These are phyloP conservation scores for Calocybe gambosa DNA, from an alignment of 1,284 basidiomycete species.

Conservation along the genomic window DNA sequence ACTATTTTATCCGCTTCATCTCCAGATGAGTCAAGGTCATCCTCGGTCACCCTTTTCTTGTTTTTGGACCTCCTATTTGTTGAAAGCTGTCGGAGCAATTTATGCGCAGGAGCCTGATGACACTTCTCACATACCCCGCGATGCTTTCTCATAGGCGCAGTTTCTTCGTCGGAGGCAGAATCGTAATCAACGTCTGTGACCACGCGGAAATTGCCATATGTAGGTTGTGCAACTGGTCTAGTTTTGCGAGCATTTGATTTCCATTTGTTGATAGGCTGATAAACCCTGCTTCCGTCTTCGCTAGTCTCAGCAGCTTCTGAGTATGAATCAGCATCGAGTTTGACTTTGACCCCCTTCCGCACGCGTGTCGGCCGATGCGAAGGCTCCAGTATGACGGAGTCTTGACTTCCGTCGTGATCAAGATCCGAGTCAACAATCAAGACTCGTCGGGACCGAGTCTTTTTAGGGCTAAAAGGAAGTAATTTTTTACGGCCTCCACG, in stretches of 20 bases:
- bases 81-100: conserved; percentile 36
- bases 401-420: conserved; percentile 34
- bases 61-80: conserved; percentile 35
- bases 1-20: conserved; percentile 50
- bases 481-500: conserved; percentile 23
- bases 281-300: conserved; percentile 16
- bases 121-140: conserved; percentile 69
- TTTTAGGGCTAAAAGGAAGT: conserved; percentile 60
- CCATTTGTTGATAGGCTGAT: not conserved
- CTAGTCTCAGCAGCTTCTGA: conserved; percentile 23
- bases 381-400: conserved; percentile 20
- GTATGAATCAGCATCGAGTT: conserved; percentile 24
- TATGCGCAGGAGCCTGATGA: conserved; percentile 50
- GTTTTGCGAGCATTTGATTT: conserved; percentile 21
- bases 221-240: conserved; percentile 38
- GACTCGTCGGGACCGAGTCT: conserved; percentile 39
- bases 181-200: conserved; percentile 55
- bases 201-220: conserved; percentile 61
- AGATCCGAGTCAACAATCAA: conserved; percentile 24
- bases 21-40: conserved; percentile 47
- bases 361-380: conserved; percentile 34
- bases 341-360: conserved; percentile 29
- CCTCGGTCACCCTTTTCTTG: conserved; percentile 36
- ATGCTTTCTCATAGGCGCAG: conserved; percentile 50
- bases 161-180: conserved; percentile 50